Conservation (phyloP, 495 filamentous ascomycete species). For the Neurospora tetraspora region DNA sequence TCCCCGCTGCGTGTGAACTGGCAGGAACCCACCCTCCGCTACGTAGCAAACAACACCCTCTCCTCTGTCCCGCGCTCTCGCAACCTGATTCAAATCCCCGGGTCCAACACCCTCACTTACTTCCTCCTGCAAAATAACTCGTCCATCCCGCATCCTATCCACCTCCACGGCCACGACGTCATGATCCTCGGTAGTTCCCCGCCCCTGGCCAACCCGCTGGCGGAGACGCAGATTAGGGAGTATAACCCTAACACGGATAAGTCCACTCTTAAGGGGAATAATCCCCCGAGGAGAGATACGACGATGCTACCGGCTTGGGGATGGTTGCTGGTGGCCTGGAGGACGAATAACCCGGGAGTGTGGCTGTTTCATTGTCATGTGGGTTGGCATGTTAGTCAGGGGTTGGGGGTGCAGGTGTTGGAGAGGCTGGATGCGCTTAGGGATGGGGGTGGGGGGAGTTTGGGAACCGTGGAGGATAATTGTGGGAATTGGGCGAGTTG, state of each 20-base stretch:
- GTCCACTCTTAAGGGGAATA: slow-evolving; percentile 23
- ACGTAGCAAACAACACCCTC: slow-evolving; percentile 18
- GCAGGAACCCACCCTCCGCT: slow-evolving; percentile 25
- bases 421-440: slow-evolving; percentile 11
- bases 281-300: slow-evolving; percentile 50
- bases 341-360: slow-evolving; percentile 30
- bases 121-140: slow-evolving; percentile 39
- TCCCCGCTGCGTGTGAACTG: slow-evolving; percentile 23
- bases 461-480: not conserved
- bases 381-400: slow-evolving; percentile 39
- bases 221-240: slow-evolving; percentile 6
- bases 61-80: slow-evolving; percentile 12
- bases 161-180: slow-evolving; percentile 46
- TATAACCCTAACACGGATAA: slow-evolving; percentile 22
- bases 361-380: slow-evolving; percentile 38
- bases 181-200: slow-evolving; percentile 38
- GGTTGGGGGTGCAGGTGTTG: slow-evolving; percentile 35
- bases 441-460: not conserved
- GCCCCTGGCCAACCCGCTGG: slow-evolving; percentile 5
- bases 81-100: slow-evolving; percentile 12
- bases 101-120: slow-evolving; percentile 25
- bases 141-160: slow-evolving; percentile 33
- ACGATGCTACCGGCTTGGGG: slow-evolving; percentile 43
- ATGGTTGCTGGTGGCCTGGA: slow-evolving; percentile 37
- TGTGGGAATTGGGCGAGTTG: not conserved